Evolutionary conservation across 2,329 filamentous ascomycete species (phyloP), one percentile per base, ranked within the genome.

Genomic region (Fusarium euwallaceae): DNA sequence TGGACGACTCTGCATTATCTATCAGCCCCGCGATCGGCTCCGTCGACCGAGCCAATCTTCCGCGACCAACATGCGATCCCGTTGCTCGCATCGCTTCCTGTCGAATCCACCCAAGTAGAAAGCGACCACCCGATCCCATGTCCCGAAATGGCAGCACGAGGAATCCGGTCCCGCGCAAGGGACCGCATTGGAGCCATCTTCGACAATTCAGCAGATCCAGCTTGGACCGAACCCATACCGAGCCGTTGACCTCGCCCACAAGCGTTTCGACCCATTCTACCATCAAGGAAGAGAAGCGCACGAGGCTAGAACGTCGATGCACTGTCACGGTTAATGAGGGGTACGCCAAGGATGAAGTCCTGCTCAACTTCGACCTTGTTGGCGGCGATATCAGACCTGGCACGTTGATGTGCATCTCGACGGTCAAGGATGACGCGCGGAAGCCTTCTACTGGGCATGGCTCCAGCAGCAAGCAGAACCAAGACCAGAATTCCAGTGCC

Each of bases 341-440:
- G 48, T 93, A 95, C 78, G 92, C 92, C 10, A 89, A 89, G 67
- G 94, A 97, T 78, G 94, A 96, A 77, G 92, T 97, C 53, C 87
- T 97, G 24, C 88, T 97, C 78, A 97, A 96, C 80, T 87, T 92
- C 67, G 91, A 94, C 66, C 87, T 92, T 17, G 90, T 96, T 69
- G 89, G 90, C 63, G 86, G 88, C 53, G 88, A 89, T 55, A 87
- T 94, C 72, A 88, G 88, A 66, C 86, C 90, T 1, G 94, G 93
- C 29, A 89, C 90, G 71, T 85, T 97, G 65, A 91, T 97, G 83
- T 92, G 94, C 76, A 92, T 97, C 58, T 86, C 92, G 24, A 87
- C 91, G 7, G 80, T 92, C 60, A 90, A 87, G 74, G 80, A 87
- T 10, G 89, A 91, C 36, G 66, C 81, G 4, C 80, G 83, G 39